Evolutionary conservation across 2,329 filamentous ascomycete genomes (phyloP).

Genomic region (Colletotrichum sp.): DNA sequence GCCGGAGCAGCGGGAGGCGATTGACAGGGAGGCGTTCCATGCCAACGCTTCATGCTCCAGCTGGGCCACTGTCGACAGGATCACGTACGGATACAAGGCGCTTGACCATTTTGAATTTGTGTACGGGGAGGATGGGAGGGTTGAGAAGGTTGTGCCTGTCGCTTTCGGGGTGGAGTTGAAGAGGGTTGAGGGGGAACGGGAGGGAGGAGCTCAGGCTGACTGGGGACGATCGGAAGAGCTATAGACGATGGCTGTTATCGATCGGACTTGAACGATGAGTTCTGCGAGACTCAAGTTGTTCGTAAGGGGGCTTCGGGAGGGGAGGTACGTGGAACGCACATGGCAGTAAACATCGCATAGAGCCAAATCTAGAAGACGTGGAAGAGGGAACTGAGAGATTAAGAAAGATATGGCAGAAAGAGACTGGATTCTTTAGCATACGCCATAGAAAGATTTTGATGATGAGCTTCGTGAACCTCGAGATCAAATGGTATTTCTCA

Average conservation of each 20-base stretch:
- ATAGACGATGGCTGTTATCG: background rate
- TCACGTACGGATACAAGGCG: constrained; percentile 31
- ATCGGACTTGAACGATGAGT: no score
- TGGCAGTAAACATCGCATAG: no score
- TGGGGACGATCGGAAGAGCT: background rate
- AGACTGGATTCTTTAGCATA: accelerated
- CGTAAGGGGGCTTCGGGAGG: no score
- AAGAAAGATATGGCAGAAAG: no score
- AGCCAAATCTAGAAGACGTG: no score
- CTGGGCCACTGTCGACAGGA: constrained; percentile 35
- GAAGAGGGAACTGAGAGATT: no score
- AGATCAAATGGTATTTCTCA: no score
- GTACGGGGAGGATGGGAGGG: background rate
- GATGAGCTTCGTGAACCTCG: no score
- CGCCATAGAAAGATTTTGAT: no score
- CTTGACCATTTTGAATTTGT: constrained; percentile 33
- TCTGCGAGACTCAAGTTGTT: no score
- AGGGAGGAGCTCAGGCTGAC: background rate
- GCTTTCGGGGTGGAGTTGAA: background rate
- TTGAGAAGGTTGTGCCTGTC: constrained; percentile 5
- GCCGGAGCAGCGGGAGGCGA: constrained; percentile 13
- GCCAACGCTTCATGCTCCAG: constrained; percentile 32
- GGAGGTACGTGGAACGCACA: no score
- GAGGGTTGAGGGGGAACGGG: background rate
- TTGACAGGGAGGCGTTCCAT: constrained; percentile 30